Evolutionary conservation across 1,284 basidiomycete genomes (phyloP).

Genomic region (Fistulina hepatica): DNA sequence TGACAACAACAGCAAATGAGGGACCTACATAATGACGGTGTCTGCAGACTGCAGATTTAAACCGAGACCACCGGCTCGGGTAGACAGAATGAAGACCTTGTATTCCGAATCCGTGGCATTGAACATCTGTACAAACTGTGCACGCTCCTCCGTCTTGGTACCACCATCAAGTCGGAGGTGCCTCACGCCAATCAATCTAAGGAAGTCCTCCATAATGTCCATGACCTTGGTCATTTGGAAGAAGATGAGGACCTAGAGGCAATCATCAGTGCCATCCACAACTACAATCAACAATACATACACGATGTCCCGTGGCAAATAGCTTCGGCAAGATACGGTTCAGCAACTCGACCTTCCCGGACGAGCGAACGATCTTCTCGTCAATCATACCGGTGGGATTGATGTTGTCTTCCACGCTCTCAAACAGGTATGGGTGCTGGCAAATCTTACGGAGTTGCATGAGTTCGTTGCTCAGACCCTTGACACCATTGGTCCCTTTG

Average conservation of each 20-base stretch:
- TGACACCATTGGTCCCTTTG: constrained; percentile 61
- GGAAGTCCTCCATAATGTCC: constrained; percentile 99
- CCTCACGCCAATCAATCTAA: constrained; percentile 84
- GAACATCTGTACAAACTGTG: constrained; percentile 81
- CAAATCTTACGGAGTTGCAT: constrained; percentile 99
- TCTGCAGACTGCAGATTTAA: constrained; percentile 97
- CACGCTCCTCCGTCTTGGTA: constrained; percentile 97
- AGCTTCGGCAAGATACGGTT: constrained; percentile 92
- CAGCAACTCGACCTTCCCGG: constrained; percentile 95
- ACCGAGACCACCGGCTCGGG: constrained; percentile 94
- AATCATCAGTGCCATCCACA: constrained; percentile 1
- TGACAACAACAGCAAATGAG: constrained; percentile 7
- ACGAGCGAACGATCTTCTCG: constrained; percentile 78
- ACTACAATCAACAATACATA: constrained; percentile 25
- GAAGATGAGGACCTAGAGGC: constrained; percentile 82
- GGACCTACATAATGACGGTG: constrained; percentile 91
- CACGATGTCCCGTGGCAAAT: constrained; percentile 86
- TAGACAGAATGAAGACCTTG: constrained; percentile 94
- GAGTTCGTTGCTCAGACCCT: constrained; percentile 91
- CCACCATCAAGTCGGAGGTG: constrained; percentile 95
- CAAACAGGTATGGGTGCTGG: constrained; percentile 95
- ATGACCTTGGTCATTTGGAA: constrained; percentile 99
- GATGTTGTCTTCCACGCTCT: constrained; percentile 88
- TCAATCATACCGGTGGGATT: constrained; percentile 76
- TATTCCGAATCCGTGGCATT: constrained; percentile 87